Conservation (phyloP, 805 yeast species). For the Metschnikowia bowlesiae region DNA sequence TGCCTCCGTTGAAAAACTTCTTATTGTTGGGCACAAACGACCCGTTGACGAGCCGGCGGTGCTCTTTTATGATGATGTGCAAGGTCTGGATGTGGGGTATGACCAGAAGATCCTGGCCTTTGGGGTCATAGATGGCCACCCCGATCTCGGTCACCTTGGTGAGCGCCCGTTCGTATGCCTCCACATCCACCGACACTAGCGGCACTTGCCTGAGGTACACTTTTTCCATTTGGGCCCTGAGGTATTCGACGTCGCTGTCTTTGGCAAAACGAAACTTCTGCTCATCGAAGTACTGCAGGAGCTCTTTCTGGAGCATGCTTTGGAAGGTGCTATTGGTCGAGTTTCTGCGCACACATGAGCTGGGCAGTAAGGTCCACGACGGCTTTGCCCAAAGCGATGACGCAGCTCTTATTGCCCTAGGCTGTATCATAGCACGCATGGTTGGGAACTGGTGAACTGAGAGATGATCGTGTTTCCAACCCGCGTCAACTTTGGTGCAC, state of each 20-base stretch:
- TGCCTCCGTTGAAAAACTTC: slow-evolving; percentile 20
- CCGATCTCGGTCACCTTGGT: slow-evolving; percentile 23
- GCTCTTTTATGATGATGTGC: slow-evolving; percentile 21
- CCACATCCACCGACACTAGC: slow-evolving; percentile 25
- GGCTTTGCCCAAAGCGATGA: too few species aligned
- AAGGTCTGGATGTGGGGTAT: slow-evolving; percentile 17
- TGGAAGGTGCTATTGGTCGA: not conserved
- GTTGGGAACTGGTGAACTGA: too few species aligned
- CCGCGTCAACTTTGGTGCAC: too few species aligned
- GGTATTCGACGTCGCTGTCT: slow-evolving; percentile 5
- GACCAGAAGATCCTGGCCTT: slow-evolving; percentile 12
- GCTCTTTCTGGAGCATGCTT: not conserved
- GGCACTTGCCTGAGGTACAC: slow-evolving; percentile 22
- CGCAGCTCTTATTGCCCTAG: too few species aligned
- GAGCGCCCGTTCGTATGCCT: slow-evolving; percentile 20
- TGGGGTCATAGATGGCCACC: slow-evolving; percentile 22
- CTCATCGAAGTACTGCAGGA: slow-evolving; percentile 10
- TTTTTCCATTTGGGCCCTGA: slow-evolving; percentile 16
- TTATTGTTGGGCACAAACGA: slow-evolving; percentile 22
- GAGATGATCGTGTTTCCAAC: too few species aligned
- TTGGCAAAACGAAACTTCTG: slow-evolving; percentile 10
- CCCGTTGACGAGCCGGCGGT: slow-evolving; percentile 15
- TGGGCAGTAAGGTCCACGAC: not conserved
- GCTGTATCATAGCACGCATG: too few species aligned
- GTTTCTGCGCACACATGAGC: not conserved